Percentiles rank a stretch among this genome's conserved stretches.
Evolutionary conservation across 305 asterid species (phyloP).

Genomic region (Coffea humblotiana): DNA sequence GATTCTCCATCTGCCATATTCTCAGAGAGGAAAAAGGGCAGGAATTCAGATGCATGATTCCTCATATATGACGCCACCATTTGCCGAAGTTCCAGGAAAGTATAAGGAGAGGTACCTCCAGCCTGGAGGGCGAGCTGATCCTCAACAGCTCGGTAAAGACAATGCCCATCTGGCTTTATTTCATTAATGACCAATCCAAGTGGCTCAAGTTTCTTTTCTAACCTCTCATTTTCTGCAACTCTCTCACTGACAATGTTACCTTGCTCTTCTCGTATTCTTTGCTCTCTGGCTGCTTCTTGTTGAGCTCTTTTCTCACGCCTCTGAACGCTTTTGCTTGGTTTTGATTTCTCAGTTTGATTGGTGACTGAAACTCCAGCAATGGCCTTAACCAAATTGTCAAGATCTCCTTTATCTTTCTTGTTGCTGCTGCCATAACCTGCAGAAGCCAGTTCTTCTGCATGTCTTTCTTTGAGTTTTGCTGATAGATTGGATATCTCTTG

Average conservation of each 20-base stretch:
- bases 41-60: constrained; percentile 58
- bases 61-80: constrained; percentile 91
- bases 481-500: constrained; percentile 76
- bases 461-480: constrained; percentile 64
- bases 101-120: constrained; percentile 61
- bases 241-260: constrained; percentile 67
- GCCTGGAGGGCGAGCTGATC: constrained; percentile 63
- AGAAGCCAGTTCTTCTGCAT: constrained; percentile 69
- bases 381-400: constrained; percentile 76
- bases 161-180: constrained; percentile 94
- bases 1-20: constrained; percentile 47
- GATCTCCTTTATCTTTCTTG: constrained; percentile 49
- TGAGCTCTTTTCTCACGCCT: constrained; percentile 86
- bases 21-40: constrained; percentile 80
- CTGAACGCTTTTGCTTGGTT: constrained; percentile 68
- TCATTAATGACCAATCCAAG: constrained; percentile 75
- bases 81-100: constrained; percentile 64
- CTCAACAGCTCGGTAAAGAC: constrained; percentile 94
- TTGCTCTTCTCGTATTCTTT: constrained; percentile 86
- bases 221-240: constrained; percentile 54
- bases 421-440: constrained; percentile 50
- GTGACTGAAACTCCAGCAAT: constrained; percentile 83
- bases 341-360: constrained; percentile 55
- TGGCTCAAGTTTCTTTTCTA: constrained; percentile 70
- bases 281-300: constrained; percentile 92